Percentiles rank a stretch among this genome's conserved stretches.
Evolutionary conservation across 805 yeast genomes (phyloP).

Genomic region (Clavispora vitiphila): DNA sequence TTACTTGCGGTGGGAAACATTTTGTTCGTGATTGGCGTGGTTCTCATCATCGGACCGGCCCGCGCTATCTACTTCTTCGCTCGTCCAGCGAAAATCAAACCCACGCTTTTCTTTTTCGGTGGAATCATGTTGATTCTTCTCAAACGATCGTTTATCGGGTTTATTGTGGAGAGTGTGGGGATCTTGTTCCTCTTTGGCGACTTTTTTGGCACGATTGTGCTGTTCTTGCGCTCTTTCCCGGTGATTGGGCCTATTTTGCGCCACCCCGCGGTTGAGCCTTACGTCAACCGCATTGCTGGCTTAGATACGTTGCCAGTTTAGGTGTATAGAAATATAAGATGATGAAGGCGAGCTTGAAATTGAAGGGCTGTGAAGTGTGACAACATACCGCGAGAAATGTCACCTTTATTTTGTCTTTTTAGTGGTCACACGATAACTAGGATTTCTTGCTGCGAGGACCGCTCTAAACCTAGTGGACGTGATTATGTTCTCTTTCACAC

Average conservation of each 20-base stretch:
- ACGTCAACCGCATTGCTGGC: slow-evolving; percentile 40
- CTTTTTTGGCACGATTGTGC: slow-evolving; percentile 83
- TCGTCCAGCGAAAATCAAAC: slow-evolving; percentile 81
- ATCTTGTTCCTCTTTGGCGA: slow-evolving; percentile 85
- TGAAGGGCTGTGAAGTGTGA: no score
- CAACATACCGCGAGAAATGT: no score
- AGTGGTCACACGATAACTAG: no score
- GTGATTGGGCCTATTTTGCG: slow-evolving; percentile 80
- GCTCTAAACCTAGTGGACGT: no score
- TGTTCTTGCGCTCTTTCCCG: slow-evolving; percentile 84
- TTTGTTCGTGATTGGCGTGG: slow-evolving; percentile 73
- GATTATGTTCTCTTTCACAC: no score
- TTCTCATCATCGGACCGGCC: slow-evolving; percentile 81
- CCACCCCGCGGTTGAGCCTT: slow-evolving; percentile 78
- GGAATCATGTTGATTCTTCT: slow-evolving; percentile 75
- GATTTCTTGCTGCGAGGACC: no score
- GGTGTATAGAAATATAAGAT: neutral
- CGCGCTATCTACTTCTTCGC: slow-evolving; percentile 80
- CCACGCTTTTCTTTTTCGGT: slow-evolving; percentile 68
- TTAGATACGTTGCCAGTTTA: slow-evolving; percentile 36
- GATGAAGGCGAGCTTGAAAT: no score
- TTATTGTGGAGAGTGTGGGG: slow-evolving; percentile 81
- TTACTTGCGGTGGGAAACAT: slow-evolving; percentile 86
- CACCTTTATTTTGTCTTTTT: no score
- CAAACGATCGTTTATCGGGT: slow-evolving; percentile 80